A percentile compares a stretch with the other conserved stretches of the same genome.
phyloP scores from a whole-genome alignment of 345 rosid genomes.

The Brassica juncea region DNA sequence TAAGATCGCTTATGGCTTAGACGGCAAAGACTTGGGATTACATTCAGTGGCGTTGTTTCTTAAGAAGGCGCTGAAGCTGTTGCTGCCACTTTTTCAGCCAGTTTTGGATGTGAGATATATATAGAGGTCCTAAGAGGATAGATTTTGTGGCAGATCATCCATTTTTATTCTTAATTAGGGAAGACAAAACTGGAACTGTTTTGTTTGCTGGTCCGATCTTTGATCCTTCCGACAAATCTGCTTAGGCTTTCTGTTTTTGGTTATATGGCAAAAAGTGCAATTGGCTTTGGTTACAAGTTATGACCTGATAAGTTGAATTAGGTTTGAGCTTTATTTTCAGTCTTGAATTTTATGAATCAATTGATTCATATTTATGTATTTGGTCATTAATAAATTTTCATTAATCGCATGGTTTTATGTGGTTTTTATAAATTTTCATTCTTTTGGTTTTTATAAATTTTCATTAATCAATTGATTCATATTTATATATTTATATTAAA shows the following conservation, averaged over 20 bases:
- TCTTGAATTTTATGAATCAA: not conserved
- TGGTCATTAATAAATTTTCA: not conserved
- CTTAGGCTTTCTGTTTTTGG: not conserved
- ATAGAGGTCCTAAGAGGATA: not conserved
- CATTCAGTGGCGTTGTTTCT: not conserved
- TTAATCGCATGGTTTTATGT: not conserved
- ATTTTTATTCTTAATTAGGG: not conserved
- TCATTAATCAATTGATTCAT: not conserved
- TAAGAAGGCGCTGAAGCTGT: not conserved
- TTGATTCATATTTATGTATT: not conserved
- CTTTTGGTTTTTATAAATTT: too few relatives aligned
- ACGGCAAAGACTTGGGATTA: too few relatives aligned
- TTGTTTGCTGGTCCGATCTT: not conserved
- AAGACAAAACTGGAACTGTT: slow-evolving; percentile 2
- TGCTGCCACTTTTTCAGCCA: not conserved
- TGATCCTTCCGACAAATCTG: not conserved
- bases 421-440: too few relatives aligned
- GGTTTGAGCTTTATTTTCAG: not conserved
- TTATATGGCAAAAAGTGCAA: too few relatives aligned
- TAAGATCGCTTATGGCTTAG: not conserved
- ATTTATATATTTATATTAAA: too few relatives aligned
- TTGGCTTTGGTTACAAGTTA: not conserved
- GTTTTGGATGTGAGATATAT: not conserved
- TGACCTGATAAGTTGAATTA: not conserved
- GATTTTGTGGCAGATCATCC: not conserved